Evolutionary conservation across 768 basidiomycete genomes (phyloP), one percentile per base, ranked within the genome.

Genomic region (Dictyophora rubrovolvata): DNA sequence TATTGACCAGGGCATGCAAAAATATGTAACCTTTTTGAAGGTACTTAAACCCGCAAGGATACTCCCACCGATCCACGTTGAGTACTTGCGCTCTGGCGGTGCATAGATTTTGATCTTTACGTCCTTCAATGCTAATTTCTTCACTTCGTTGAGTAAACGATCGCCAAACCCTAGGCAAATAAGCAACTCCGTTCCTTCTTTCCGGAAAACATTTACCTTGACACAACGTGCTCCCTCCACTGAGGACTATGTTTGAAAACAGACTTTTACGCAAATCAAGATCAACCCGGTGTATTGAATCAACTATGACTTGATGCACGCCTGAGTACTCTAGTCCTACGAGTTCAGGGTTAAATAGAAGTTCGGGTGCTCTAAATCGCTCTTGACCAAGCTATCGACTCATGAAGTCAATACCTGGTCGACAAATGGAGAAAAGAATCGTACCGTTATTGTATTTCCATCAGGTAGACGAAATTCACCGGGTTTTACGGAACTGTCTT

Each of bases 51-150:
- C 94, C 53, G 95, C 95, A 55, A 99, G 74, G 69, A 99, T 99
- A 59, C 91, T 94, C 5, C 96, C 96, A 55, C 96, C 95, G 66
- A 93, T 93, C 91, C 91, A 94, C 50, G 91, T 93, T 35, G 90
- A 92, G 73, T 95, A 95, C 72, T 98, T 99, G 65, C 96, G 85
- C 73, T 99, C 96, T n/a, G 96, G 96, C 18, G 96, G 96, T 23
- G 96, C 96, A 65, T 91, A 95, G 66, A 99, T 99, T 77, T 95
- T 96, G 73, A 99, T 93, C 77, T 98, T 99, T 67, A 95, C 83
- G 65, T 98, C 95, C 70, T 93, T 93, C 63, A 97, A 71, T 23
- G 94, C 92, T 51, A 96, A 75, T 74, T 91, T 94, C 79, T 97
- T 97, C 54, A 96, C 90, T 72, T 99, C 96, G 66, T 94, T 92